phyloP scores from a whole-genome alignment of 2,329 filamentous ascomycete species.

The Xylariaceae sp. region DNA sequence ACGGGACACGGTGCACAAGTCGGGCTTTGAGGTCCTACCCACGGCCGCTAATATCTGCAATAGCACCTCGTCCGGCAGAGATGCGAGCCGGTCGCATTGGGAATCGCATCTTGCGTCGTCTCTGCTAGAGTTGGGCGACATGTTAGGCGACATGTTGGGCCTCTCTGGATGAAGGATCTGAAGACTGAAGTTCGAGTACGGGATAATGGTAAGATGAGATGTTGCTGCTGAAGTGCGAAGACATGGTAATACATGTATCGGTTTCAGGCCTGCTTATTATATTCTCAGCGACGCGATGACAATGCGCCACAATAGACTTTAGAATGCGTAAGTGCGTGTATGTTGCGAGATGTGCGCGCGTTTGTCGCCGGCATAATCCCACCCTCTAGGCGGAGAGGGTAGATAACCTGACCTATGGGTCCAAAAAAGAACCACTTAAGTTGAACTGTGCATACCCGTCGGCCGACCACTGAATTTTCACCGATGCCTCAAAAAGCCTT shows the following conservation, averaged over 20 bases:
- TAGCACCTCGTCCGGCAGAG: constrained; percentile 45
- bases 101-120: background rate
- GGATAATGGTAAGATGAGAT: background rate
- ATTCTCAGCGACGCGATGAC: background rate
- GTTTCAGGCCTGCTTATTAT: background rate
- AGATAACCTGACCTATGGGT: too few relatives aligned
- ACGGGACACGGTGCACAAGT: constrained; percentile 48
- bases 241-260: background rate
- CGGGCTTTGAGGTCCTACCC: constrained; percentile 37
- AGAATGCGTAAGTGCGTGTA: too few relatives aligned
- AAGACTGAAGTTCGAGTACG: background rate
- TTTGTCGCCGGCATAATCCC: too few relatives aligned
- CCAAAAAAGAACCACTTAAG: too few relatives aligned
- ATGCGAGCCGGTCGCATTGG: constrained; percentile 24
- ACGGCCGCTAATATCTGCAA: constrained; percentile 44
- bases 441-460: too few relatives aligned
- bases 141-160: background rate
- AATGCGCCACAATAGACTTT: background rate
- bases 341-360: too few relatives aligned
- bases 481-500: too few relatives aligned
- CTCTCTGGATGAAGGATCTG: background rate
- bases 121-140: background rate
- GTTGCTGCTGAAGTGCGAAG: background rate
- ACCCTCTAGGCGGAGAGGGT: too few relatives aligned
- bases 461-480: too few relatives aligned